Evolutionary conservation across 768 basidiomycete species (phyloP), one percentile per base, ranked within the genome.

Genomic region (Phanerochaete carnosa): DNA sequence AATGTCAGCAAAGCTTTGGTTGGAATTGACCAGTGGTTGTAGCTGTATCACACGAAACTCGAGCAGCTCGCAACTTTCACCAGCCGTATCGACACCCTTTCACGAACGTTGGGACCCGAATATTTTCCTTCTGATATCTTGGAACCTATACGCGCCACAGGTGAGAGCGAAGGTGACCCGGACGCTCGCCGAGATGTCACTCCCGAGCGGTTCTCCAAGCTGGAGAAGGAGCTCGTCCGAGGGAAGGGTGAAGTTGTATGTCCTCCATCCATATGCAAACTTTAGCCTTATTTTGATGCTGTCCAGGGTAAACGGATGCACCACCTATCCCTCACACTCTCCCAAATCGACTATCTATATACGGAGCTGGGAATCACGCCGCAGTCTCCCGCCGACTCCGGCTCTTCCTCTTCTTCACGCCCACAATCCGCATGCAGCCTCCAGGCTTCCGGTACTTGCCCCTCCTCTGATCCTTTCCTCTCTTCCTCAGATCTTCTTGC

Each of bases 181-280:
- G 62, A 66, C 45, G 75, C 81, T 5, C 79, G 83, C 66, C 79
- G 83, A 25, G 90, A 95, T 66, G 90, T 94, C 16, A 88, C 86
- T 12, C 87, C 89, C 0, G 92, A 94, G 64, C 82, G 90, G 13
- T 92, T 95, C 68, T 80, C 84, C 49, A 87, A 79, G 66, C 76
- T 95, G 5, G 92, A 95, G 78, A 89, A 90, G 70, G 92, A 95
- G 68, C 81, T 94, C 19, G 86, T 90, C 11, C 79, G 89, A 56
- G 92, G 91, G 12, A 94, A 94, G 73, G 82, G 83, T n/a, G 94
- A 95, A 82, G 81, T 93, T 57, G 90, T 93, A 66, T 68, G 90
- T 79, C 2, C 16, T 16, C 12, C 26, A 4, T 19, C 4, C 39
- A 19, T 19, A 19, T 43, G 8, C 39, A 43, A 19, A 9, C 5